phyloP scores from a whole-genome alignment of 306 rosid genomes.

The Ormosia emarginata region DNA sequence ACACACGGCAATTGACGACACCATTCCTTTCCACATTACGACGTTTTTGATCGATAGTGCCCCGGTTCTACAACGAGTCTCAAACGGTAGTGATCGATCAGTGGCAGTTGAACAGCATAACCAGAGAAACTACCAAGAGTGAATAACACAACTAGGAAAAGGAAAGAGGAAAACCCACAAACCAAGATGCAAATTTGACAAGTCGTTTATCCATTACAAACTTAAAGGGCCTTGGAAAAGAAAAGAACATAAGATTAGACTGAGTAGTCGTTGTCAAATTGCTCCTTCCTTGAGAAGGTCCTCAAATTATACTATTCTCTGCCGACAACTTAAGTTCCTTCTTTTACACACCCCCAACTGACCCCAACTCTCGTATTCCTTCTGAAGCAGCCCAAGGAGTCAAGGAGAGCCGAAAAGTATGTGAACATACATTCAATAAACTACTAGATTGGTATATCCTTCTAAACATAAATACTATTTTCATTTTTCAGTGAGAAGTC shows the following conservation, averaged over 20 bases:
- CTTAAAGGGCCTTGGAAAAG: constrained; percentile 36
- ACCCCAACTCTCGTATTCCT: not conserved
- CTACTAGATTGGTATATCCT: not conserved
- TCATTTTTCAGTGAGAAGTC: no score
- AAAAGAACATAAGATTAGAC: constrained; percentile 17
- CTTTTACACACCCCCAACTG: not conserved
- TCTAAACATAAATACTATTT: not conserved
- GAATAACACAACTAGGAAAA: not conserved
- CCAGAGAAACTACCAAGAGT: not conserved
- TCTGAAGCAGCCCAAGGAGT: not conserved
- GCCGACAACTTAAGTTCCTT: constrained; percentile 16
- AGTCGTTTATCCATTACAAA: not conserved
- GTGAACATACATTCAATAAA: not conserved
- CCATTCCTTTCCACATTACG: not conserved
- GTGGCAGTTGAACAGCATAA: constrained; percentile 10
- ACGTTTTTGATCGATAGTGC: not conserved
- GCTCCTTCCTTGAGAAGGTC: constrained; percentile 21
- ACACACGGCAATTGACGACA: not conserved
- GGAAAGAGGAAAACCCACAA: not conserved
- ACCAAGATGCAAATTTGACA: constrained; percentile 22
- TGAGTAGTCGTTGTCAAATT: constrained; percentile 35
- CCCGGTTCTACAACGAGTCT: not conserved
- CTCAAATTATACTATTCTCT: not conserved
- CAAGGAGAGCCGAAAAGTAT: not conserved
- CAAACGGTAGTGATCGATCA: constrained; percentile 15